Evolutionary conservation across 805 yeast genomes (phyloP), one percentile per base, ranked within the genome.

Genomic region (Jamesozyma hellenica): DNA sequence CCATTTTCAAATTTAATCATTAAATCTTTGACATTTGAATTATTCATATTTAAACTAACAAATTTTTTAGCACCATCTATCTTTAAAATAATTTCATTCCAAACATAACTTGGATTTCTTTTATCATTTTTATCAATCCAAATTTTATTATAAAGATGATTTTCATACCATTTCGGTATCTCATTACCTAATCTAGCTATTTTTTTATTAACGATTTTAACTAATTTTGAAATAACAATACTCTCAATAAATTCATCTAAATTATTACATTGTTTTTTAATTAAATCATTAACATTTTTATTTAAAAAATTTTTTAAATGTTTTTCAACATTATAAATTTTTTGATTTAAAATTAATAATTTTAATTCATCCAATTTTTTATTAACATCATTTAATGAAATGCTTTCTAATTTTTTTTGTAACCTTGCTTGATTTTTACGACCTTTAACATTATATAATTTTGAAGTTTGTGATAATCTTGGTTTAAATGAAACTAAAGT

Each of bases 21-120:
- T 21, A 69, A 55, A 16, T 74, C 72, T 46, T 75, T 66, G n/a
- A 69, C 64, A 32, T 70, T 64, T 29, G 66, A 67, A 45, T 71
- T 56, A 39, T 66, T 65, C 39, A 77, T 57, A 34, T 67, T 50
- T 40, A 65, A 67, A 51, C 78, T 75, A 29, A 51, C 38, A 10
- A 57, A 36, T 30, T 52, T 52, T 17, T 50, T 55, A 10, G 52
- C 54, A 13, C 48, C 47, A 6, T 50, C 50, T 18, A 44, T 48
- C 26, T 49, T 49, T 34, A 49, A 28, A 2, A 59, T 46, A 11
- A 55, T 48, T 9, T 59, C 57, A 38, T 60, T 64, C 57, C 67
- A 75, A 27, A 63, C 59, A 31, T 68, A 61, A 2, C 68, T 58
- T 14, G 83, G 81, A 48, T 76, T 72, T 14, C 48, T 49, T 36